Evolutionary conservation across 805 yeast species (phyloP), one percentile per base, ranked within the genome.

Genomic region (Wickerhamiella azymoides): DNA sequence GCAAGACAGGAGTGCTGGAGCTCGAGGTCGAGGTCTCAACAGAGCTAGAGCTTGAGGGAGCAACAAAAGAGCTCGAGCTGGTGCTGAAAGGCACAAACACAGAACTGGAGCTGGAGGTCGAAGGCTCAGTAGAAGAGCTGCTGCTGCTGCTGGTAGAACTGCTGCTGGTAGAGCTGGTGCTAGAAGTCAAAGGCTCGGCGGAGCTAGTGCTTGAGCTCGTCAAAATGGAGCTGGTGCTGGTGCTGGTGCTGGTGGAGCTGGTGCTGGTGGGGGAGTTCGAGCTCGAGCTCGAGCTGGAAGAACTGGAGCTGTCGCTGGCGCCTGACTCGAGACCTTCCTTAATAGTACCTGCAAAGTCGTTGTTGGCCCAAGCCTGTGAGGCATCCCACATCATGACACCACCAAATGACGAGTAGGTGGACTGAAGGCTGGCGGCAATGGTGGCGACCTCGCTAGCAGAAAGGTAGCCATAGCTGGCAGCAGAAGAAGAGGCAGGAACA

Each of bases 341-440:
- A 54, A 76, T 63, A 21, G 65, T 65, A 25, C 61, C 63, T 10
- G 72, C 71, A 51, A 72, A 74, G 30, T 69, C 59, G 33, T 69
- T 74, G 49, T 72, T 68, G 48, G 68, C 65, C 57, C 71, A 69
- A 13, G 74, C 72, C 52, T 74, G 74, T 9, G 80, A 69, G n/a
- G 84, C 81, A 56, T 86, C 95, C 95, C 96, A 85, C 52, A 84
- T 65, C 70, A 80, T 74, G 52, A 85, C 73, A 27, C 84, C 79
- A 17, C 80, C 78, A 50, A 85, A 72, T 46, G 73, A 67, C 2
- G 68, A 37, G 47, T 51, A 59, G 39, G 49, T 47, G 36, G 45
- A 32, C 44, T 57, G 53, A 13, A 42, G 45, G 19, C 32, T 39
- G 13, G 45, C 21, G 17, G 55, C 55, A 38, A 49, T 50, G 24